Evolutionary conservation across 2,329 filamentous ascomycete genomes (phyloP).

Genomic region (Fusarium sp.): DNA sequence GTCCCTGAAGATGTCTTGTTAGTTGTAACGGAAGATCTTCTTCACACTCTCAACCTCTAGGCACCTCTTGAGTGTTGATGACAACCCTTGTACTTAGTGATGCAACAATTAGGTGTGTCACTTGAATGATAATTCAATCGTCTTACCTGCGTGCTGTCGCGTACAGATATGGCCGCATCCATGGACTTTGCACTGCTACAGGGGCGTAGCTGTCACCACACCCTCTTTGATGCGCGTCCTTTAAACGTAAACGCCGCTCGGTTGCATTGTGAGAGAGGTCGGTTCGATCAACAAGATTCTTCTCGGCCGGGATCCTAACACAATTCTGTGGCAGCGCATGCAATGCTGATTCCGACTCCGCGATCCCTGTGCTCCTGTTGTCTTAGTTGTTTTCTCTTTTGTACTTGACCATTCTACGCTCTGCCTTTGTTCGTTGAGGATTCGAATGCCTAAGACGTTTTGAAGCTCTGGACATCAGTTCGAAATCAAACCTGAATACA

Average conservation of each 20-base stretch:
- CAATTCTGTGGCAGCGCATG: conserved; percentile 11
- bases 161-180: neutral
- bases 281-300: conserved; percentile 29
- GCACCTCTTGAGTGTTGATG: neutral
- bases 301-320: conserved; percentile 27
- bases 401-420: neutral
- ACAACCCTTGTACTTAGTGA: neutral
- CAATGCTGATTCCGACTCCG: conserved; percentile 28
- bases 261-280: conserved; percentile 23
- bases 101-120: neutral
- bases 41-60: neutral
- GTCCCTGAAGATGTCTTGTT: conserved; percentile 7
- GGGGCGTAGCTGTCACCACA: conserved; percentile 6
- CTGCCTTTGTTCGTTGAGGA: neutral
- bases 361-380: conserved; percentile 12
- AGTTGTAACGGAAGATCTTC: neutral
- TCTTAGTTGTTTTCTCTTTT: conserved; percentile 34
- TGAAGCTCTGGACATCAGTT: neutral
- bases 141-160: neutral
- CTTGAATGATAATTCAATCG: neutral
- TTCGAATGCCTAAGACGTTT: neutral
- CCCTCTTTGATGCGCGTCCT: conserved; percentile 17
- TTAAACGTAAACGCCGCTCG: conserved; percentile 19
- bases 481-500: neutral
- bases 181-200: neutral